Base-by-base conservation (phyloP, 176 grass and related monocot species). In the Musa itinerans region DNA sequence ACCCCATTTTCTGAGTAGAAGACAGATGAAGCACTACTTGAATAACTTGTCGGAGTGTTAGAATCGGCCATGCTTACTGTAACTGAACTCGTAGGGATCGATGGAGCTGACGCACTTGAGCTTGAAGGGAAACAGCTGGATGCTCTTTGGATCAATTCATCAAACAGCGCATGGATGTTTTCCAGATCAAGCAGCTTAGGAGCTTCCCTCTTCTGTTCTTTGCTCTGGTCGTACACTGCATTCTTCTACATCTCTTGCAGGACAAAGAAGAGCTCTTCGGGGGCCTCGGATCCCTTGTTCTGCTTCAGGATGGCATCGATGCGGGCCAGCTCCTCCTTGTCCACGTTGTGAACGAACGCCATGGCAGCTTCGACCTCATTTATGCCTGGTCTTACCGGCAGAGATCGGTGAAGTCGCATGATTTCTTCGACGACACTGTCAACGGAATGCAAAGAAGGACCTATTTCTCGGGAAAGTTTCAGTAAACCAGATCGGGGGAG, bases 181-280 rank as follows among this genome's bases (percentile, higher is more conserved):
- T 95, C 86, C 76, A 99, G 85, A 81, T 94, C 91, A 69, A 99
- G 88, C 16, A 99, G 76, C 16, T 90, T 81, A 65, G 83, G 8
- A 65, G 91, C 96, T 29, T 99, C 96, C 78, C 80, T 89, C 88
- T 89, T 94, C 75, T 94, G 86, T 67, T 99, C 96, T 54, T 86
- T 84, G 88, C 90, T 87, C 55, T 86, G 81, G 83, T 86, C 91
- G 55, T 43, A 53, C 3, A 88, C 86, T 53, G 87, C 81, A 83
- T 80, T 88, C 81, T 90, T 87, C 78, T 92, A 91, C 91, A 99
- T 99, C 86, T 99, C 96, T 78, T 86, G 86, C 21, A 90, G 74
- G 58, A 94, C 70, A 80, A 78, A 91, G 89, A 99, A 94, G 70
- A 99, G 96, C 78, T 92, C 91, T 50, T 95, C 88, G 16, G 96